These are phyloP conservation scores for Nematodospora anomalae DNA, from an alignment of 1,139 yeast genomes.

Conservation along the genomic window DNA sequence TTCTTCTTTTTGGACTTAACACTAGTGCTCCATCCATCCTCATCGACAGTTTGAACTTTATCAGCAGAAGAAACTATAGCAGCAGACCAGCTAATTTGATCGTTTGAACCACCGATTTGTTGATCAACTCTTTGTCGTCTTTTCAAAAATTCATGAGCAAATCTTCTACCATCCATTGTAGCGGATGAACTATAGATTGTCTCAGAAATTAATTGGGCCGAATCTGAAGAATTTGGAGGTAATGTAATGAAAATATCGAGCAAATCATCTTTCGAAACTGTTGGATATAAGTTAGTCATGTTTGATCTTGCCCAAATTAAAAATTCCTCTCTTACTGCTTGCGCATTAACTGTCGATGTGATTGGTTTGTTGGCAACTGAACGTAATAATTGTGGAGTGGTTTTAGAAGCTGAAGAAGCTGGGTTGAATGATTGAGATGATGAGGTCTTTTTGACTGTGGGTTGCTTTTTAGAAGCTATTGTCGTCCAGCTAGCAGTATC, in stretches of 20 bases:
- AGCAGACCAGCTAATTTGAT: constrained; percentile 65
- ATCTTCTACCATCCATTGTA: constrained; percentile 92
- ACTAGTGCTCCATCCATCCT: constrained; percentile 73
- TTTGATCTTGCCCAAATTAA: constrained; percentile 81
- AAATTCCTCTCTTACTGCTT: constrained; percentile 60
- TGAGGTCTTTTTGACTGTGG: constrained; percentile 20
- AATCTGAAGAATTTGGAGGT: constrained; percentile 66
- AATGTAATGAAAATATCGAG: constrained; percentile 77
- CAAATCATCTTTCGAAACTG: constrained; percentile 74
- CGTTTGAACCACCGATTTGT: constrained; percentile 43
- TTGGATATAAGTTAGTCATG: constrained; percentile 69
- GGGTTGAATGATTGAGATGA: constrained; percentile 22
- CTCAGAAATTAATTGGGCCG: constrained; percentile 85
- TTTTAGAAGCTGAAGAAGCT: constrained; percentile 24
- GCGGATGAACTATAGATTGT: constrained; percentile 88
- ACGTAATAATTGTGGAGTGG: constrained; percentile 48
- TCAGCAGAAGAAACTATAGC: constrained; percentile 55
- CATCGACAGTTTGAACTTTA: constrained; percentile 51
- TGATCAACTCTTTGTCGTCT: constrained; percentile 72
- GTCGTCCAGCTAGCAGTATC: constrained; percentile 48
- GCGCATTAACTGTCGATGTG: constrained; percentile 26
- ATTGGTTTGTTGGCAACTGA: constrained; percentile 38
- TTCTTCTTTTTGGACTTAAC: constrained; percentile 56
- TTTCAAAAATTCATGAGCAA: constrained; percentile 85
- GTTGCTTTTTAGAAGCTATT: constrained; percentile 26